Conservation (phyloP, 768 basidiomycete genomes). For the Grammothele lineata region DNA sequence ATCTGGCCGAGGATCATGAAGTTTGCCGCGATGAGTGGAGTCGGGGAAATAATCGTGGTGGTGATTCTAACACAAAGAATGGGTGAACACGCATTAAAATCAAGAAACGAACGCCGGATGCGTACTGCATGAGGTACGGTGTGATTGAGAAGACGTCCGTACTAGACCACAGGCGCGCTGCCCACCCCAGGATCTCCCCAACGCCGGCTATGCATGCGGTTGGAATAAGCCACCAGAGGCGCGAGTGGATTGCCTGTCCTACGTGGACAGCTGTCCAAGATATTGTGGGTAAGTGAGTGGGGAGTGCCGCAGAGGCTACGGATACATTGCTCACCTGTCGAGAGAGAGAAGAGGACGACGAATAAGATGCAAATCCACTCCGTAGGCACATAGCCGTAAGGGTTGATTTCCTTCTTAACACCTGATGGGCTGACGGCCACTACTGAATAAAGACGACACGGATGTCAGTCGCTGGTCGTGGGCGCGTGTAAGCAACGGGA, state of each 20-base stretch:
- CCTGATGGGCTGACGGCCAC: too few relatives aligned
- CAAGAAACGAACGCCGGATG: background rate
- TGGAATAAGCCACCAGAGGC: constrained; percentile 6
- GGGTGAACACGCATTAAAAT: background rate
- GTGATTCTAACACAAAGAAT: background rate
- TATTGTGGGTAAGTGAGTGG: too few relatives aligned
- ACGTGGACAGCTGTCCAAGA: background rate
- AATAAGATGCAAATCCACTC: constrained; percentile 8
- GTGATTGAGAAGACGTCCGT: constrained; percentile 1
- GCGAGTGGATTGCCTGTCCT: constrained; percentile 1
- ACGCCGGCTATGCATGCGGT: constrained; percentile 7
- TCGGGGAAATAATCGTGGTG: constrained; percentile 31
- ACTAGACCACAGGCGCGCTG: constrained; percentile 5
- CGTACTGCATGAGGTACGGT: constrained; percentile 10
- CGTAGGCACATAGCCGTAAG: constrained; percentile 9
- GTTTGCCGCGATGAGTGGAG: constrained; percentile 50
- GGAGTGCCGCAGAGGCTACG: too few relatives aligned
- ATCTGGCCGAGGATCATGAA: constrained; percentile 50
- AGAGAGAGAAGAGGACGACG: constrained; percentile 3
- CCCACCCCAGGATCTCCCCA: constrained; percentile 12
- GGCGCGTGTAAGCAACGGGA: too few relatives aligned
- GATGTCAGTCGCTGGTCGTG: too few relatives aligned
- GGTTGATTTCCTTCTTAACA: too few relatives aligned
- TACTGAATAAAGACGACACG: too few relatives aligned
- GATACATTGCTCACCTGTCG: constrained; percentile 1